Conservation (phyloP, 768 basidiomycete genomes). For the Gloeostereum incarnatum region DNA sequence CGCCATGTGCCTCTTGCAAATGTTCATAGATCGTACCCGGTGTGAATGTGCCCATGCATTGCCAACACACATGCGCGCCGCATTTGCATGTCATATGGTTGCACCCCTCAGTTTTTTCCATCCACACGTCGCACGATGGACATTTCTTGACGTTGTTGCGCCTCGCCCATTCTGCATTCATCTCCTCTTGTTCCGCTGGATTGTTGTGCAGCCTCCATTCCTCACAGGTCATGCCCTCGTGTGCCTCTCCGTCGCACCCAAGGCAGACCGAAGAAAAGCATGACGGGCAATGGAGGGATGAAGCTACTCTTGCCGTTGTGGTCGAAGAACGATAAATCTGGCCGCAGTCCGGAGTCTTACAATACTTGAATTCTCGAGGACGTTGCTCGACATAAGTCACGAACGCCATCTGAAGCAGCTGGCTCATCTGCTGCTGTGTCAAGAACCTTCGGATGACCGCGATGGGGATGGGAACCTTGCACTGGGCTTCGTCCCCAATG, state of each 20-base stretch:
- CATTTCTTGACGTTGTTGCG: conserved; percentile 33
- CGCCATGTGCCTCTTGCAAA: conserved; percentile 23
- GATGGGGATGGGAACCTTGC: conserved; percentile 44
- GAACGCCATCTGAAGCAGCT: conserved; percentile 48
- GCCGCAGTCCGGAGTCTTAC: conserved; percentile 64
- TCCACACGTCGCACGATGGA: conserved; percentile 31
- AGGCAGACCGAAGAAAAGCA: conserved; percentile 41
- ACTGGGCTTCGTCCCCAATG: conserved; percentile 49
- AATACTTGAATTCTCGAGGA: conserved; percentile 50
- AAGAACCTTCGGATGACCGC: conserved; percentile 42
- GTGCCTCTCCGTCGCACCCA: conserved; percentile 36
- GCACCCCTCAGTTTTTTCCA: conserved; percentile 44
- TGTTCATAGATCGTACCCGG: conserved; percentile 19
- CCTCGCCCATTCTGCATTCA: conserved; percentile 29
- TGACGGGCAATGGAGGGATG: conserved; percentile 36
- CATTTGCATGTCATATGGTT: conserved; percentile 47
- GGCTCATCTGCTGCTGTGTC: conserved; percentile 35
- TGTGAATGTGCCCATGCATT: conserved; percentile 34
- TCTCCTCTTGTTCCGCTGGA: conserved; percentile 29
- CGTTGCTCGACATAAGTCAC: conserved; percentile 43
- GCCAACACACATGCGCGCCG: conserved; percentile 47
- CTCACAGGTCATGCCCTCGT: conserved; percentile 42
- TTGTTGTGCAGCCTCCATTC: conserved; percentile 19
- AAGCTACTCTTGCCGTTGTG: background rate
- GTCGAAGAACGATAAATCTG: conserved; percentile 44